These are phyloP conservation scores for Coemansia erecta DNA, from an alignment of 192 early-diverging fungal species.

Conservation along the genomic window DNA sequence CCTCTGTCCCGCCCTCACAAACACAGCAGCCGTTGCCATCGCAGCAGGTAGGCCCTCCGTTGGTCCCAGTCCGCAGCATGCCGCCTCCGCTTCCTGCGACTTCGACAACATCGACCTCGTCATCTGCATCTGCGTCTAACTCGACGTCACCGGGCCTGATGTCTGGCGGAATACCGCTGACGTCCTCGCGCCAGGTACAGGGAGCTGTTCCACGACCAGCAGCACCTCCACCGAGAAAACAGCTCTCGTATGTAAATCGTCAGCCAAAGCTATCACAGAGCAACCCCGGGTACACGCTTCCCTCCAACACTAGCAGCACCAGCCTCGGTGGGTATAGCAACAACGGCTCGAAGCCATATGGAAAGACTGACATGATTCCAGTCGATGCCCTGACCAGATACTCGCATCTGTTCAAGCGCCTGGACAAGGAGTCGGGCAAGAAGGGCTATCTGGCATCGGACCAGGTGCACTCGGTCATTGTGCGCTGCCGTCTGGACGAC, in stretches of 20 bases:
- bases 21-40: conserved; percentile 7
- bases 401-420: conserved; percentile 23
- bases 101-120: conserved; percentile 1
- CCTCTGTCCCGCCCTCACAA: conserved; percentile 5
- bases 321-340: conserved; percentile 3
- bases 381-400: conserved; percentile 26
- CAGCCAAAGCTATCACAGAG: neutral
- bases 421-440: conserved; percentile 27
- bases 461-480: conserved; percentile 25
- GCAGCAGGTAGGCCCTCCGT: neutral
- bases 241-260: conserved; percentile 2
- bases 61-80: conserved; percentile 12
- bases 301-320: neutral
- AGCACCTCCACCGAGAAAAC: neutral
- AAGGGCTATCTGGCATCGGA: conserved; percentile 21
- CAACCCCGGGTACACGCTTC: conserved; percentile 4
- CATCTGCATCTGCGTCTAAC: neutral
- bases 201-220: conserved; percentile 1
- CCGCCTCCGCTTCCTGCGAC: neutral
- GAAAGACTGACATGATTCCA: conserved; percentile 4
- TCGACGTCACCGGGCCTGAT: neutral
- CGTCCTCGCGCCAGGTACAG: conserved; percentile 5
- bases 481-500: conserved; percentile 26
- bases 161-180: conserved; percentile 7
- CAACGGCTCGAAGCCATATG: neutral